phyloP scores from a whole-genome alignment of 2,329 filamentous ascomycete species.

The Neocucurbitaria cava region DNA sequence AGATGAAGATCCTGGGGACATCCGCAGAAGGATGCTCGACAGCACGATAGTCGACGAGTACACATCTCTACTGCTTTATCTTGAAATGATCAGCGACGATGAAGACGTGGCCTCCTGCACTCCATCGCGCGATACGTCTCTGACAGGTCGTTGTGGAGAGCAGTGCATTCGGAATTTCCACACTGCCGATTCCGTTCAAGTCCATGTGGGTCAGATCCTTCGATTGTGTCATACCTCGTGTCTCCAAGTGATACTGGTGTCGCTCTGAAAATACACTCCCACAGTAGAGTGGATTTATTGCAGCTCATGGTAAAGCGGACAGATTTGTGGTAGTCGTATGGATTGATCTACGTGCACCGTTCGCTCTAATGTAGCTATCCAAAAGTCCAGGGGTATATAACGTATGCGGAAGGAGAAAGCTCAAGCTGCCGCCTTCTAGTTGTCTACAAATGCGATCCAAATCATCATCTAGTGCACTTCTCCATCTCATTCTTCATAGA shows the following conservation, averaged over 20 bases:
- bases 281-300: too few relatives aligned
- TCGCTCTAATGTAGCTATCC: neutral
- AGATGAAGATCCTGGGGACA: neutral
- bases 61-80: neutral
- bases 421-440: neutral
- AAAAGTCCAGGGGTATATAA: neutral
- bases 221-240: slow-evolving; percentile 4
- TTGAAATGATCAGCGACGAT: neutral
- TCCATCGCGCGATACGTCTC: neutral
- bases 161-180: neutral
- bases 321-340: neutral
- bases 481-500: neutral
- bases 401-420: neutral
- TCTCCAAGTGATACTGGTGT: neutral
- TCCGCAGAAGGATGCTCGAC: too few relatives aligned
- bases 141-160: neutral
- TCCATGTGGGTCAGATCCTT: neutral
- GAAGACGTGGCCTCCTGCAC: neutral
- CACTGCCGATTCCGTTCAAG: neutral
- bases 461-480: neutral
- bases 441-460: neutral
- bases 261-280: neutral
- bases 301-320: too few relatives aligned
- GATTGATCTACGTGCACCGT: neutral
- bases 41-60: neutral